These are phyloP conservation scores for Raffaelea ambrosiae DNA, from an alignment of 2,329 filamentous ascomycete species.

Conservation along the genomic window DNA sequence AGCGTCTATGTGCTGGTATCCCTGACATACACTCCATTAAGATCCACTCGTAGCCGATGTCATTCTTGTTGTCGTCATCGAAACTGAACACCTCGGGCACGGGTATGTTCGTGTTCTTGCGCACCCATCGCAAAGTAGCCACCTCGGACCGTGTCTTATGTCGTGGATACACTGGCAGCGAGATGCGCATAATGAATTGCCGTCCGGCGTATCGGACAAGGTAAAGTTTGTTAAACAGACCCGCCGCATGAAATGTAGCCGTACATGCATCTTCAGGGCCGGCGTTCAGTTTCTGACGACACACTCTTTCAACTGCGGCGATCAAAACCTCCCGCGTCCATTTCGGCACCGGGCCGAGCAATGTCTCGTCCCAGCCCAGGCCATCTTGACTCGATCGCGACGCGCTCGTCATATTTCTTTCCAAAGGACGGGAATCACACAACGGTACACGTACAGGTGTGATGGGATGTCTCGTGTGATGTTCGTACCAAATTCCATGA, in stretches of 20 bases:
- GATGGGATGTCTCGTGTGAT: too few species aligned
- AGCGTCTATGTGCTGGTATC: neutral
- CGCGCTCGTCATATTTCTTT: neutral
- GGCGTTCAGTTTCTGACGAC: neutral
- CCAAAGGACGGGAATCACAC: too few species aligned
- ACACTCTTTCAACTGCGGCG: neutral
- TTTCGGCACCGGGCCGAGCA: neutral
- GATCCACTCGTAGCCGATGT: slow-evolving; percentile 1
- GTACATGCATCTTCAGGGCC: neutral
- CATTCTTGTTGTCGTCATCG: neutral
- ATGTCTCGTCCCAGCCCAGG: neutral
- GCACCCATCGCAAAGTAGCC: slow-evolving; percentile 1
- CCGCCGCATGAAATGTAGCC: neutral
- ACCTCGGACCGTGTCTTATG: neutral
- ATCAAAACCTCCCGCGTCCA: neutral
- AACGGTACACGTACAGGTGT: too few species aligned
- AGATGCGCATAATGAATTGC: neutral
- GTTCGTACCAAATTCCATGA: too few species aligned
- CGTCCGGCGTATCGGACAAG: neutral
- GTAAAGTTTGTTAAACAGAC: slow-evolving; percentile 1
- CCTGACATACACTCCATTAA: slow-evolving; percentile 1
- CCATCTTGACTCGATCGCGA: neutral
- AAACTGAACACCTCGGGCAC: slow-evolving; percentile 1
- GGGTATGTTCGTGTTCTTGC: neutral
- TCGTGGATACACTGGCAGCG: neutral